A percentile compares a stretch with the other conserved stretches of the same genome.
Evolutionary conservation across 140 eudicot genomes (phyloP).

Genomic region (Oenanthe javanica): DNA sequence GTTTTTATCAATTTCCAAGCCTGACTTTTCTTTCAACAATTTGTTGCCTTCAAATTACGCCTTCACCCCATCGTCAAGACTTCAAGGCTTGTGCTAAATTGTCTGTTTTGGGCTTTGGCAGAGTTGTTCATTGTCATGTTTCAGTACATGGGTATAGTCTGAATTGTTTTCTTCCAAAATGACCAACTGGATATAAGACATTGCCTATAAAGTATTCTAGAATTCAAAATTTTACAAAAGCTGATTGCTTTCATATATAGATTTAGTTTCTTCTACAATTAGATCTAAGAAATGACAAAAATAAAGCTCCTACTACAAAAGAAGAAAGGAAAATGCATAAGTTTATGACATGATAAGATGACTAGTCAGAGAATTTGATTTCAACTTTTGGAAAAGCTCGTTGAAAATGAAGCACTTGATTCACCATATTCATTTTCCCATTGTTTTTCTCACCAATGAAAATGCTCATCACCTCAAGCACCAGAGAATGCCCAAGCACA

Average conservation of each 20-base stretch:
- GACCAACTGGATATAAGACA: background rate
- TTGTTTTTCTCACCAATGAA: background rate
- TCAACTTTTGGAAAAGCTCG: background rate
- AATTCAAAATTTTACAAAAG: background rate
- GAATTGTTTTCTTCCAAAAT: constrained; percentile 4
- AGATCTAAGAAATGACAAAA: background rate
- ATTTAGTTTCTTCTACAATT: background rate
- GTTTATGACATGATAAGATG: background rate
- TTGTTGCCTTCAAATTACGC: constrained; percentile 30
- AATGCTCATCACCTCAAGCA: constrained; percentile 1
- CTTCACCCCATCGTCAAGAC: constrained; percentile 35
- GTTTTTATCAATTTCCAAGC: constrained; percentile 29
- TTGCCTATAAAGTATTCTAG: too few species aligned
- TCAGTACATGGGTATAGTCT: constrained; percentile 31
- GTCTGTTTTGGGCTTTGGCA: constrained; percentile 24
- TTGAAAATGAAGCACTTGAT: background rate
- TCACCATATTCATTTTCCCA: background rate
- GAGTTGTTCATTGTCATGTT: constrained; percentile 34
- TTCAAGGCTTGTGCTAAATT: constrained; percentile 29
- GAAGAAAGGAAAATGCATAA: background rate
- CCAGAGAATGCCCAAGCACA: background rate
- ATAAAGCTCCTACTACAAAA: background rate
- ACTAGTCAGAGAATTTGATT: background rate
- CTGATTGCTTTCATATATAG: background rate
- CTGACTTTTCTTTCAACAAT: constrained; percentile 47